Evolutionary conservation across 208 protist species (phyloP).

Genomic region (Tetramitus jugosus): DNA sequence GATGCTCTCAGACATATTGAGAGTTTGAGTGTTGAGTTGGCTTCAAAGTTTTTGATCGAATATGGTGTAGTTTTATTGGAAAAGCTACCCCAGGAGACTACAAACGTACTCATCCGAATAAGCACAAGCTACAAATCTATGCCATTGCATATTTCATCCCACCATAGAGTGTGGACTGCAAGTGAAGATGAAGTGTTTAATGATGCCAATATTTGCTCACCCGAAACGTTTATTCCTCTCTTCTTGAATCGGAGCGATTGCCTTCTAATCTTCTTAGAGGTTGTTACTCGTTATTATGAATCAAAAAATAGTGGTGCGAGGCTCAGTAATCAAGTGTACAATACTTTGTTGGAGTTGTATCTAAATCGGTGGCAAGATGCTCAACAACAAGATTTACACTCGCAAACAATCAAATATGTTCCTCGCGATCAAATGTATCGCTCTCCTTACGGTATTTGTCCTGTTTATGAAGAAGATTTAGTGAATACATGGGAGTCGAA

Average conservation of each 20-base stretch:
- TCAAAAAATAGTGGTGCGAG: conserved; percentile 53
- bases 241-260: conserved; percentile 72
- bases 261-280: conserved; percentile 63
- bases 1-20: conserved; percentile 62
- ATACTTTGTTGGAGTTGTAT: conserved; percentile 88
- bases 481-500: too few relatives aligned
- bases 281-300: too few relatives aligned
- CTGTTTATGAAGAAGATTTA: too few relatives aligned
- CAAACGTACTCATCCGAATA: conserved; percentile 52
- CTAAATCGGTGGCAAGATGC: conserved; percentile 35
- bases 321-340: conserved; percentile 51
- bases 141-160: too few relatives aligned
- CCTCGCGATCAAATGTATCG: conserved; percentile 76
- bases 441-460: too few relatives aligned
- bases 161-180: background rate
- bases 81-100: conserved; percentile 45
- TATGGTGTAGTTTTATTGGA: conserved; percentile 66
- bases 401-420: conserved; percentile 46
- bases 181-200: background rate
- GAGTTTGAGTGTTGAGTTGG: conserved; percentile 22
- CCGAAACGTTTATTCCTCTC: conserved; percentile 73
- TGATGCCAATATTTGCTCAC: conserved; percentile 17
- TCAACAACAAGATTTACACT: conserved; percentile 34
- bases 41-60: conserved; percentile 60
- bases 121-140: conserved; percentile 49